Evolutionary conservation across 768 basidiomycete species (phyloP).

Genomic region (Gloeopeniophorella convolvens): DNA sequence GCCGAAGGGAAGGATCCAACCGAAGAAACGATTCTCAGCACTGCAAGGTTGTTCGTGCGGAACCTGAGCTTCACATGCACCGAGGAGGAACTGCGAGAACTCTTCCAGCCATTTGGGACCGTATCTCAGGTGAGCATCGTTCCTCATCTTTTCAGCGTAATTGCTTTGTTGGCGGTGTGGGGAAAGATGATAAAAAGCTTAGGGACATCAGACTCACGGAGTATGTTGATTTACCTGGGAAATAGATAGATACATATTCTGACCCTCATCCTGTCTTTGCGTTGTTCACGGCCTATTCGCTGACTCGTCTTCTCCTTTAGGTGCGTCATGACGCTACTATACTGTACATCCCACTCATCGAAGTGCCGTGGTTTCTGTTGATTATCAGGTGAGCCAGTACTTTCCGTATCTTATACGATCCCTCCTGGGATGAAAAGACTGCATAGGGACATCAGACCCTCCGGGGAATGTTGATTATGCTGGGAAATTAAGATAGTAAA

Average conservation of each 20-base stretch:
- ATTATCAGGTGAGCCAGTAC: slow-evolving; percentile 34
- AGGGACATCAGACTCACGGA: slow-evolving; percentile 53
- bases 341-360: slow-evolving; percentile 1
- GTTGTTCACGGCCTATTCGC: slow-evolving; percentile 9
- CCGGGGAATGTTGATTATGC: slow-evolving; percentile 46
- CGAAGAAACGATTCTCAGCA: slow-evolving; percentile 55
- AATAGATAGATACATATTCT: slow-evolving; percentile 49
- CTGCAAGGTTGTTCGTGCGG: slow-evolving; percentile 84
- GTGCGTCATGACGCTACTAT: slow-evolving; percentile 13
- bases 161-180: neutral
- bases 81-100: slow-evolving; percentile 55
- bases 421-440: slow-evolving; percentile 36
- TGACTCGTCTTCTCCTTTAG: neutral
- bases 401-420: neutral
- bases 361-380: neutral
- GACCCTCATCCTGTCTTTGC: neutral
- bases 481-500: slow-evolving; percentile 21
- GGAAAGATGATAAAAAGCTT: slow-evolving; percentile 41
- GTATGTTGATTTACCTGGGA: slow-evolving; percentile 40
- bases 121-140: slow-evolving; percentile 61
- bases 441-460: slow-evolving; percentile 64
- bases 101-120: slow-evolving; percentile 65
- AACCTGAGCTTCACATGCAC: slow-evolving; percentile 88
- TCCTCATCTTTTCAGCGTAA: slow-evolving; percentile 1
- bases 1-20: slow-evolving; percentile 18